phyloP scores from a whole-genome alignment of 2,329 filamentous ascomycete genomes.

The Aspergillus texensis region DNA sequence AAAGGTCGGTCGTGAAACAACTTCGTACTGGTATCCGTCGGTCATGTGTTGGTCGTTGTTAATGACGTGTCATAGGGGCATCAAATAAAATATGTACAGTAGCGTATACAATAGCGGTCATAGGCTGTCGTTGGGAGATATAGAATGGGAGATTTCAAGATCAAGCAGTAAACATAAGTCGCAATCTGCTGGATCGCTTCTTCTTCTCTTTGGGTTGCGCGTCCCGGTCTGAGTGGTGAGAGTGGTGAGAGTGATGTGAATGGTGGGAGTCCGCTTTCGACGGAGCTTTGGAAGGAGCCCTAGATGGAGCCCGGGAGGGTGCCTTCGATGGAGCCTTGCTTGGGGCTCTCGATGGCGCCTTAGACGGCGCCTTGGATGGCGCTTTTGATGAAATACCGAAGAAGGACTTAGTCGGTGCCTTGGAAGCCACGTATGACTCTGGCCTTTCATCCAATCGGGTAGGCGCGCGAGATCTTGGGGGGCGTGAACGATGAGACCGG shows the following conservation, averaged over 20 bases:
- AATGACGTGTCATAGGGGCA: neutral
- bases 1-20: neutral
- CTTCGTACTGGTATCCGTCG: neutral
- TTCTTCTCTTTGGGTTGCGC: constrained; percentile 36
- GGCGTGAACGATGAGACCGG: constrained; percentile 37
- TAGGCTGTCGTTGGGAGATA: constrained; percentile 6
- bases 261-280: constrained; percentile 26
- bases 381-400: constrained; percentile 18
- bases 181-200: constrained; percentile 43
- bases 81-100: constrained; percentile 27
- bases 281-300: constrained; percentile 18
- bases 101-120: constrained; percentile 19
- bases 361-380: constrained; percentile 12
- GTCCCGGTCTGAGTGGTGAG: constrained; percentile 29
- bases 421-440: constrained; percentile 14
- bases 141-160: neutral
- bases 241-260: constrained; percentile 24
- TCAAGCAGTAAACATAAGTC: constrained; percentile 39
- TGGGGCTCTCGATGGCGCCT: constrained; percentile 16
- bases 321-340: constrained; percentile 26
- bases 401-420: constrained; percentile 16
- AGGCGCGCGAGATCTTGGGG: constrained; percentile 7
- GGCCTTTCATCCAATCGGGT: constrained; percentile 21
- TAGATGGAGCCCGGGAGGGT: constrained; percentile 19
- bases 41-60: neutral